Base-by-base conservation (phyloP, 2,329 filamentous ascomycete species). In the Diaporthe australafricana region DNA sequence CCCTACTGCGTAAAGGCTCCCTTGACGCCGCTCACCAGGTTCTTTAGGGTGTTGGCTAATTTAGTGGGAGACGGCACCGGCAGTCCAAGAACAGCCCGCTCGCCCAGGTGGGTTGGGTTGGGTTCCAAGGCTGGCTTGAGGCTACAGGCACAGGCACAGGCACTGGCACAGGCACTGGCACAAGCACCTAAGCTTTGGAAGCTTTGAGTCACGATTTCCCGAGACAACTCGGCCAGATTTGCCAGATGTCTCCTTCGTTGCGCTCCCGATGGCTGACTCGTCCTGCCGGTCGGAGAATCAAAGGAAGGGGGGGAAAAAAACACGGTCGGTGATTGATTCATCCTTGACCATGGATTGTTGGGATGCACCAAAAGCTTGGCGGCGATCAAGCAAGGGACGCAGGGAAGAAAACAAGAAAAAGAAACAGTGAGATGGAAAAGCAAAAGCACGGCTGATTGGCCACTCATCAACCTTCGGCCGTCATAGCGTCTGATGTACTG, bases 1-100 rank as follows among this genome's bases (percentile, higher is more conserved):
- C 78, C 78, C 60, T 65, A 65, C 60, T 65, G 60, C 60, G 60
- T 77, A 79, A 77, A 74, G 42, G 67, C 71, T 67, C 60, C 75
- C 70, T 67, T 73, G 70, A 69, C 67, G 53, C 60, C 70, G 72
- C 70, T 73, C 72, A 73, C 72, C 52, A 57, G 52, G 62, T 56
- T 71, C 45, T 70, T 72, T 70, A 65, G 67, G 71, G 42, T 72
- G 71, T 50, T 63, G 68, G 72, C 72, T 73, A 73, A 68, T 65
- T 72, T 73, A 73, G 72, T 73, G 72, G 72, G 56, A 73, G 68
- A 72, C 71, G 62, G 53, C 60, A 65, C 30, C 60, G 60, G 60
- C 53, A 70, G 71, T 69, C 50, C 70, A 71, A 69, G 71, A 73
- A 71, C 71, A 53, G 27, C 62, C 69, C 69, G 68, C 47, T 35